A percentile compares a stretch with the other conserved stretches of the same genome.
Evolutionary conservation across 2,329 filamentous ascomycete genomes (phyloP).

Genomic region (Colletotrichum lini): DNA sequence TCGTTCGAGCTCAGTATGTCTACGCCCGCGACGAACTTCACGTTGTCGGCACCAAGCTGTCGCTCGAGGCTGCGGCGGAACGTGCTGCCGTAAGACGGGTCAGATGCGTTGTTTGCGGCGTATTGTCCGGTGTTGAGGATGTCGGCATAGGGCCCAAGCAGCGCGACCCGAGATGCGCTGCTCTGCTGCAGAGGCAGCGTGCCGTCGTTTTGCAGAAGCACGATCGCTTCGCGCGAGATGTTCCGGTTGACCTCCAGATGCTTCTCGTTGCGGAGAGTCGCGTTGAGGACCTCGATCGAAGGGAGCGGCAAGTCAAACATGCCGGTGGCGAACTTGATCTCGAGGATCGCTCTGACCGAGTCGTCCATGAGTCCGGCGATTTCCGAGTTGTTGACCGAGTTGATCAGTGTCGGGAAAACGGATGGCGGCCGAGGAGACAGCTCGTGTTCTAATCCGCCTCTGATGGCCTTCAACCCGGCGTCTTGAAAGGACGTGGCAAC

Average conservation of each 20-base stretch:
- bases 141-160: constrained; percentile 44
- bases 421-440: constrained; percentile 46
- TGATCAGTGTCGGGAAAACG: constrained; percentile 46
- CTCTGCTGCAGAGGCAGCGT: constrained; percentile 36
- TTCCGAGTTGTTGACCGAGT: constrained; percentile 43
- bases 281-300: constrained; percentile 36
- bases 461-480: constrained; percentile 47
- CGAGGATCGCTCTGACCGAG: constrained; percentile 47
- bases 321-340: constrained; percentile 50
- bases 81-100: constrained; percentile 43
- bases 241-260: constrained; percentile 44
- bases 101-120: constrained; percentile 43
- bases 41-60: constrained; percentile 44
- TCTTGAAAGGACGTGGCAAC: constrained; percentile 48
- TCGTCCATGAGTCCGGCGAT: constrained; percentile 46
- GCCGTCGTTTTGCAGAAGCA: constrained; percentile 45
- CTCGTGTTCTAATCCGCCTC: constrained; percentile 49
- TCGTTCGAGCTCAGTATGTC: constrained; percentile 43
- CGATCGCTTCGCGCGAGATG: constrained; percentile 44
- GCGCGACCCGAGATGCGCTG: constrained; percentile 34
- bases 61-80: constrained; percentile 43
- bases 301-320: constrained; percentile 48
- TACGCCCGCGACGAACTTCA: constrained; percentile 42
- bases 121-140: constrained; percentile 45
- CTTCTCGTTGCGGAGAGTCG: constrained; percentile 36